These are phyloP conservation scores for Fusarium nygamai DNA, from an alignment of 2,329 filamentous ascomycete species.

Conservation along the genomic window DNA sequence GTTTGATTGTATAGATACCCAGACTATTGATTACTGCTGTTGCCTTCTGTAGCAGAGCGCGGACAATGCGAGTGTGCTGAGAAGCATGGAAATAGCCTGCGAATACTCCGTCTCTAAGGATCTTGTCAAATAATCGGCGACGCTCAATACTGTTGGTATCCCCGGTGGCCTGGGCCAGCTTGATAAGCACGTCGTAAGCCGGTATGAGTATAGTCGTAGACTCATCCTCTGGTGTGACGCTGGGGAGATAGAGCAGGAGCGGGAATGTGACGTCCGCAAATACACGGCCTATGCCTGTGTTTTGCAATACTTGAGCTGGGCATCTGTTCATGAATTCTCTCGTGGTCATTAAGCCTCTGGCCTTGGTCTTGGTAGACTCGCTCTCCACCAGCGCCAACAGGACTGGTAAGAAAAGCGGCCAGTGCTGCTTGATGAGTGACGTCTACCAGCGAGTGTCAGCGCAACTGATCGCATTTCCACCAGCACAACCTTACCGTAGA, in stretches of 20 bases:
- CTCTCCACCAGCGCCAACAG: slow-evolving; percentile 77
- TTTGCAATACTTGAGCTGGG: slow-evolving; percentile 61
- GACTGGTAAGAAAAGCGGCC: slow-evolving; percentile 76
- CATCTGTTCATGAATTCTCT: slow-evolving; percentile 64
- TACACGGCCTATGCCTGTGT: slow-evolving; percentile 72
- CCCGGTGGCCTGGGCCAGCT: slow-evolving; percentile 56
- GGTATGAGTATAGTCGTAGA: slow-evolving; percentile 70
- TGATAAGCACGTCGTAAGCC: slow-evolving; percentile 74
- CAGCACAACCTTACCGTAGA: slow-evolving; percentile 58
- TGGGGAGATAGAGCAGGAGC: slow-evolving; percentile 79
- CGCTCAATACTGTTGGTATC: slow-evolving; percentile 40
- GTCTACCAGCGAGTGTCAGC: slow-evolving; percentile 45
- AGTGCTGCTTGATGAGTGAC: slow-evolving; percentile 62
- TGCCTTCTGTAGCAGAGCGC: slow-evolving; percentile 64
- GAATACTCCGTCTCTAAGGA: slow-evolving; percentile 66
- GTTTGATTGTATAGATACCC: slow-evolving; percentile 71
- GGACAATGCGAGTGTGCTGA: slow-evolving; percentile 66
- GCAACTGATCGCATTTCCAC: neutral
- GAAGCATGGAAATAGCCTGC: slow-evolving; percentile 66
- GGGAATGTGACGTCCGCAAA: slow-evolving; percentile 77
- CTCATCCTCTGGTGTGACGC: slow-evolving; percentile 77
- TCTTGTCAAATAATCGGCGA: slow-evolving; percentile 59
- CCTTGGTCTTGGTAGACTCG: slow-evolving; percentile 61
- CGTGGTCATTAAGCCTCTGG: slow-evolving; percentile 65
- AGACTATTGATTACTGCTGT: slow-evolving; percentile 62